Percentiles rank a stretch among this genome's conserved stretches.
These are phyloP conservation scores for Teunomyces kruisii DNA, from an alignment of 805 yeast species.

Conservation along the genomic window DNA sequence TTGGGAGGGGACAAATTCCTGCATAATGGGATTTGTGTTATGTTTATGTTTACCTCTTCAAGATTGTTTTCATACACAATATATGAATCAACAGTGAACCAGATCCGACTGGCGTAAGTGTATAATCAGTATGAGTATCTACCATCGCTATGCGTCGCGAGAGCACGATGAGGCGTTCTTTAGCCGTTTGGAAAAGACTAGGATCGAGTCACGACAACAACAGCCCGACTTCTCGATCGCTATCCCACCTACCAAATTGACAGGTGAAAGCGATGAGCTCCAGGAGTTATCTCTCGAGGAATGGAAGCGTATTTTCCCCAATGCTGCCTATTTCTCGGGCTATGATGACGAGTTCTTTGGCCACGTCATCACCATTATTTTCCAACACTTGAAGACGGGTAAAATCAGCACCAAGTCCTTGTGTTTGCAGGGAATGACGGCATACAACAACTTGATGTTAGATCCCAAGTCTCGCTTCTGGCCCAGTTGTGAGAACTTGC, in stretches of 20 bases:
- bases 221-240: neutral
- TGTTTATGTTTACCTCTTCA: constrained; percentile 2
- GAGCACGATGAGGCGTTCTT: constrained; percentile 29
- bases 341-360: constrained; percentile 47
- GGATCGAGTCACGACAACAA: neutral
- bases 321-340: constrained; percentile 38
- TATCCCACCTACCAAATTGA: neutral
- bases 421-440: constrained; percentile 66
- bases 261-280: neutral
- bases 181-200: constrained; percentile 1
- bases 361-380: constrained; percentile 48
- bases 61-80: neutral
- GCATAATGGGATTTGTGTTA: neutral
- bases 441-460: constrained; percentile 57
- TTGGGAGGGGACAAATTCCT: neutral
- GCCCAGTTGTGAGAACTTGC: constrained; percentile 74
- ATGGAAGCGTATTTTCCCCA: constrained; percentile 1
- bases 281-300: neutral
- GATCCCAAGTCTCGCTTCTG: constrained; percentile 64
- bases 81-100: neutral
- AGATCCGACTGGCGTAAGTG: neutral
- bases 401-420: constrained; percentile 55
- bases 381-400: constrained; percentile 44
- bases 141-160: constrained; percentile 38
- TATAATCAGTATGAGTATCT: constrained; percentile 30